Conservation (phyloP, 257 asterid species). For the Solanum boliviense region DNA sequence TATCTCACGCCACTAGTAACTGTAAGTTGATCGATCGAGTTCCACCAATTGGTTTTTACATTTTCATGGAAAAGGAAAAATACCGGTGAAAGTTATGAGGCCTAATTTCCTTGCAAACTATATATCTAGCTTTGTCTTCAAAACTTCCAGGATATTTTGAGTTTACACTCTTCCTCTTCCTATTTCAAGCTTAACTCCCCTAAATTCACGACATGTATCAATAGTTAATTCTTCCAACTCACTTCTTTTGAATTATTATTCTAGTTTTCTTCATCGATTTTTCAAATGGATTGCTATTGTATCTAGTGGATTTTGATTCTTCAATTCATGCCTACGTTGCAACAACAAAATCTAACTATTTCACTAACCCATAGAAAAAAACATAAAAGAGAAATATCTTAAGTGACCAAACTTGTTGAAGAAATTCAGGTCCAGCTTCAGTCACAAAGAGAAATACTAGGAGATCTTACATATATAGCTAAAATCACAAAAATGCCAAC, state of each 20-base stretch:
- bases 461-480: background rate
- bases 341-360: no score
- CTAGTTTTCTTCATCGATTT: no score
- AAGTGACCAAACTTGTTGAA: background rate
- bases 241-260: no score
- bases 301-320: no score
- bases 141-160: background rate
- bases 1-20: background rate
- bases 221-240: no score
- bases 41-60: background rate
- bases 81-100: background rate
- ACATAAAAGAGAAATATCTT: background rate
- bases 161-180: background rate
- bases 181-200: no score
- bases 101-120: background rate
- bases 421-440: background rate
- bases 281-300: no score
- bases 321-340: no score
- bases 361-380: background rate
- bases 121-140: background rate
- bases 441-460: no score
- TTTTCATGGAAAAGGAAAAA: background rate
- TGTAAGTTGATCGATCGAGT: background rate
- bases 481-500: no score
- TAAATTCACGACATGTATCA: no score